Percentiles rank a stretch among this genome's conserved stretches.
phyloP scores from a whole-genome alignment of 352 stramenopile genomes.

The Aphanomyces stellatus region DNA sequence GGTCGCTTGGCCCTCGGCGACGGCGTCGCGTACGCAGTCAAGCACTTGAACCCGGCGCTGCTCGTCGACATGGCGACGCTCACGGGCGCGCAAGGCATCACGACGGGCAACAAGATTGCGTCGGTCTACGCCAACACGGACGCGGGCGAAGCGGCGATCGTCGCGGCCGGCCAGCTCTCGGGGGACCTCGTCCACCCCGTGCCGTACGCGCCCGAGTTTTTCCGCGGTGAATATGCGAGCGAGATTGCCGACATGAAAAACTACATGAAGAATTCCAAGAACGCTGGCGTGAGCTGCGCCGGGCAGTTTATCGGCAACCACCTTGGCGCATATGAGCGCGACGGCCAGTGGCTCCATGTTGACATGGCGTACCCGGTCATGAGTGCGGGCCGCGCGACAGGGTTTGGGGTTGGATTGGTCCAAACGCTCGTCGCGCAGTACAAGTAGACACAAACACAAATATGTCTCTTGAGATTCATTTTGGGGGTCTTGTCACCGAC shows the following conservation, averaged over 20 bases:
- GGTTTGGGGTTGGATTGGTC: conserved; percentile 69
- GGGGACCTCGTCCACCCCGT: conserved; percentile 77
- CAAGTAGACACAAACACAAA: not conserved
- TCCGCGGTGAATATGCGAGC: conserved; percentile 63
- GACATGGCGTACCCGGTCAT: conserved; percentile 73
- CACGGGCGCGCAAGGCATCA: conserved; percentile 76
- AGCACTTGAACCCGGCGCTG: conserved; percentile 50
- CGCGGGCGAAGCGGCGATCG: conserved; percentile 46
- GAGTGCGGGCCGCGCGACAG: conserved; percentile 48
- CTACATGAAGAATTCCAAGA: conserved; percentile 59
- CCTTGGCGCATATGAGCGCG: conserved; percentile 41
- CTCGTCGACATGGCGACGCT: conserved; percentile 86
- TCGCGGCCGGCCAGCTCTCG: conserved; percentile 41
- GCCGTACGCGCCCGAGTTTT: conserved; percentile 76
- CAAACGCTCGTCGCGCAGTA: not conserved
- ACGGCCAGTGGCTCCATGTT: conserved; percentile 71
- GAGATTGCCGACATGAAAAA: conserved; percentile 88
- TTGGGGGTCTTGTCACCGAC: not conserved
- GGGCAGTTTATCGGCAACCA: conserved; percentile 85
- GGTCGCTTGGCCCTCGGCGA: conserved; percentile 75
- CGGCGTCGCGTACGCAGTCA: conserved; percentile 68
- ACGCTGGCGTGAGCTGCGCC: conserved; percentile 72
- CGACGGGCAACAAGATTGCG: conserved; percentile 72
- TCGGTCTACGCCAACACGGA: conserved; percentile 72
- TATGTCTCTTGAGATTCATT: not conserved